phyloP scores from a whole-genome alignment of 805 yeast genomes.

The Barnettozyma pratensis region DNA sequence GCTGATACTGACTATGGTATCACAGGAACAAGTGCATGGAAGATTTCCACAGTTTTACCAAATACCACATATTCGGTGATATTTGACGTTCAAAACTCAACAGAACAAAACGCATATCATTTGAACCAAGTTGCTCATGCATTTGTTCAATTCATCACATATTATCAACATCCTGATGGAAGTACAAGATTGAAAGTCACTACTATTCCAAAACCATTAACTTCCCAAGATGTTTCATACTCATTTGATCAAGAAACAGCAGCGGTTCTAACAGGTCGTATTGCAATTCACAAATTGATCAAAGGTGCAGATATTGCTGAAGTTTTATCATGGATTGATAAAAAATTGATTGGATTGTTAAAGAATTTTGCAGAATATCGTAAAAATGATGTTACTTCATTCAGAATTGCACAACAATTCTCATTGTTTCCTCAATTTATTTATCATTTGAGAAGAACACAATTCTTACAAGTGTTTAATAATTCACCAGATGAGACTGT shows the following conservation, averaged over 20 bases:
- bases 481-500: slow-evolving; percentile 72
- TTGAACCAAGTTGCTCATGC: slow-evolving; percentile 22
- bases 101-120: slow-evolving; percentile 9
- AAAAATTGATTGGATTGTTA: slow-evolving; percentile 41
- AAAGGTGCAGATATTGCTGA: slow-evolving; percentile 30
- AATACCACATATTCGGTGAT: slow-evolving; percentile 56
- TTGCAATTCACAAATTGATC: slow-evolving; percentile 34
- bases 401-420: slow-evolving; percentile 43
- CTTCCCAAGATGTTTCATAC: slow-evolving; percentile 36
- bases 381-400: slow-evolving; percentile 41
- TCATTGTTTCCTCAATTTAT: slow-evolving; percentile 62
- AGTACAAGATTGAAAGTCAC: slow-evolving; percentile 56
- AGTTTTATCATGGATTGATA: slow-evolving; percentile 46
- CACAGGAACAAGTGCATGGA: slow-evolving; percentile 55
- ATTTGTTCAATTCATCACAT: slow-evolving; percentile 49
- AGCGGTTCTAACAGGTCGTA: slow-evolving; percentile 53
- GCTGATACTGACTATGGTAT: slow-evolving; percentile 35
- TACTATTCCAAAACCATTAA: slow-evolving; percentile 44
- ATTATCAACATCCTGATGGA: slow-evolving; percentile 59
- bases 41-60: slow-evolving; percentile 47
- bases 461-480: slow-evolving; percentile 59
- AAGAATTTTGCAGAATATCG: slow-evolving; percentile 43
- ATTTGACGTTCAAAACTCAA: slow-evolving; percentile 40
- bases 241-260: slow-evolving; percentile 71
- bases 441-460: slow-evolving; percentile 63